A percentile compares a stretch with the other conserved stretches of the same genome.
Conservation (phyloP, 306 rosid genomes). For the Malus asiatica region DNA sequence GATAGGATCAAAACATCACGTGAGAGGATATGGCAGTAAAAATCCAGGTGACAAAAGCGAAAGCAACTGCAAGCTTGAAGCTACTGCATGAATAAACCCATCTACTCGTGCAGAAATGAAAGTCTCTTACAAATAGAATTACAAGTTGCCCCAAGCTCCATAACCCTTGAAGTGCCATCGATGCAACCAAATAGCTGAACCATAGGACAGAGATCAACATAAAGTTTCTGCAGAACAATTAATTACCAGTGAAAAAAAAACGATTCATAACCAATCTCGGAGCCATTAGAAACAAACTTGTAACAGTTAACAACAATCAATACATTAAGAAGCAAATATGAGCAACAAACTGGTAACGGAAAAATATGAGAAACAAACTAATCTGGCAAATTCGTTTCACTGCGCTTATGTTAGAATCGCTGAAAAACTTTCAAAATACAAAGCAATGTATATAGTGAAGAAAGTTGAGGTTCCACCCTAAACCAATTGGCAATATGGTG, state of each 20-base stretch:
- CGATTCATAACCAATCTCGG: background rate
- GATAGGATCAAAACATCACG: constrained; percentile 80
- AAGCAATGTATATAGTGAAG: no score
- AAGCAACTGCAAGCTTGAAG: constrained; percentile 59
- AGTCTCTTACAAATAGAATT: constrained; percentile 52
- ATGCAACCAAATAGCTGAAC: constrained; percentile 89
- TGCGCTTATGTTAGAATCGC: background rate
- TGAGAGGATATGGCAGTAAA: constrained; percentile 70
- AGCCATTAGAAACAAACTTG: background rate
- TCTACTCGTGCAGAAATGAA: constrained; percentile 30
- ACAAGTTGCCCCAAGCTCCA: constrained; percentile 78
- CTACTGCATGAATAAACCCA: constrained; percentile 41
- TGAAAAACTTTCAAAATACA: no score
- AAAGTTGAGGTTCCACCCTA: no score
- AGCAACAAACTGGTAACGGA: background rate
- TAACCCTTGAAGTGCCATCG: constrained; percentile 96
- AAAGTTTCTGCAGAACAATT: constrained; percentile 6
- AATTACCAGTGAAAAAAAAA: background rate
- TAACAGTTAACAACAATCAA: background rate
- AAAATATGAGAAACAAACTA: background rate
- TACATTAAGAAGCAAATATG: background rate
- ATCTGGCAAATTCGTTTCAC: background rate
- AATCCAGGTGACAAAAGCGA: constrained; percentile 81
- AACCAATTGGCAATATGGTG: no score
- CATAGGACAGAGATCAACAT: constrained; percentile 3